Evolutionary conservation across 2,329 filamentous ascomycete species (phyloP), one percentile per base, ranked within the genome.

Genomic region (Neofusicoccum cordaticola): DNA sequence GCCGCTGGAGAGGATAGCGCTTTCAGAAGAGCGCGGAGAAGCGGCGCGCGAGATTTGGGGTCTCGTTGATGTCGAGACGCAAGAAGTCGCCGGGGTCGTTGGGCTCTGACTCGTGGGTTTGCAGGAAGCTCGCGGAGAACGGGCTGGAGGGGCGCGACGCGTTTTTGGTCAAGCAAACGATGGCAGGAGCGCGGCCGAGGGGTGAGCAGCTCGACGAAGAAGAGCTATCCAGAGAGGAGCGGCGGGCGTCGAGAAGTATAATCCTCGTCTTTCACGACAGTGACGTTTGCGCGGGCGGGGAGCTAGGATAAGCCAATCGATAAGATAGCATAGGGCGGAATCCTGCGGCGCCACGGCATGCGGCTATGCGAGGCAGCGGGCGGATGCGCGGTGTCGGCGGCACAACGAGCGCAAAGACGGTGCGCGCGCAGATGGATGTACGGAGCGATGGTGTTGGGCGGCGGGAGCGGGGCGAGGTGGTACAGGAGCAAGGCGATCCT

Each of bases 321-420:
- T 60, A 60, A 60, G 53, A 60, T 47, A 60, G 56, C 56, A 41
- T 60, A 60, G 31, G 56, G 56, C 56, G 41, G 41, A 22, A 60
- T 47, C 42, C 56, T 60, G 56, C 56, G 56, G 42, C 56, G 56
- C 56, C 56, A 47, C 56, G 15, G n/a, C 31, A 39, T 41, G 52
- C 52, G 15, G 22, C 37, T n/a, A 45, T 42, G 52, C 19, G 52
- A 27, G 53, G 5, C 6, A n/a, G n/a, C n/a, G n/a, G n/a, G n/a
- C n/a, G n/a, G n/a, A n/a, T n/a, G n/a, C n/a, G n/a, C n/a, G n/a
- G n/a, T n/a, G n/a, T n/a, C n/a, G 8, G 56, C 42, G 17, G 41
- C 15, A 58, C 41, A n/a, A 41, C 4, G n/a, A 35, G 42, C n/a
- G 17, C n/a, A 47, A 27, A 22, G 42, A 35, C 19, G 27, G 9